phyloP scores from a whole-genome alignment of 1,139 yeast genomes.

The Arxiozyma slooffiae region DNA sequence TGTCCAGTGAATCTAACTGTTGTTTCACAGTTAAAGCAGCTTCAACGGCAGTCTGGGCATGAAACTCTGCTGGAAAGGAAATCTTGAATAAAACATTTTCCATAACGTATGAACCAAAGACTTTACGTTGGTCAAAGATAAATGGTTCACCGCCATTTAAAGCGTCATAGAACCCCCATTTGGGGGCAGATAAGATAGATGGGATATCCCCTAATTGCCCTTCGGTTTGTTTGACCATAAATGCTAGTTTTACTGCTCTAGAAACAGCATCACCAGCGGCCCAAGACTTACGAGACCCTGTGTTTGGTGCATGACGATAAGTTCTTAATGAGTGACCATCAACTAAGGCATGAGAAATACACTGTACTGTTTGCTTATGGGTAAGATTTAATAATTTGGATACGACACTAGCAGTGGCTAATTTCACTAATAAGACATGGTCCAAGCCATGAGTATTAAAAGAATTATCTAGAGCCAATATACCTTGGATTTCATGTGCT shows the following conservation, averaged over 20 bases:
- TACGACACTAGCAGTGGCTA: constrained; percentile 52
- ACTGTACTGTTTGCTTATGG: constrained; percentile 44
- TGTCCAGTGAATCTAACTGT: constrained; percentile 34
- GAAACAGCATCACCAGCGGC: constrained; percentile 57
- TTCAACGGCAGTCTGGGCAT: constrained; percentile 57
- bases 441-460: constrained; percentile 50
- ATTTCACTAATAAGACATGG: constrained; percentile 49
- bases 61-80: constrained; percentile 56
- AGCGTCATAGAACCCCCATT: constrained; percentile 56
- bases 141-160: constrained; percentile 44
- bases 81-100: constrained; percentile 51
- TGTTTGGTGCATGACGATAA: constrained; percentile 54
- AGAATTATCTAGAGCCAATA: constrained; percentile 48
- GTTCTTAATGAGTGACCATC: constrained; percentile 52
- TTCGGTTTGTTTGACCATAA: constrained; percentile 40
- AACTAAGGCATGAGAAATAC: constrained; percentile 49
- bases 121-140: constrained; percentile 39
- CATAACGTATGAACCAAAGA: constrained; percentile 51
- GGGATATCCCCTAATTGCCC: constrained; percentile 43
- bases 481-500: constrained; percentile 55
- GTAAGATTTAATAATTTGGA: constrained; percentile 43
- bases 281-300: constrained; percentile 55
- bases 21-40: constrained; percentile 41
- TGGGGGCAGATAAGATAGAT: constrained; percentile 44
- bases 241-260: constrained; percentile 49